A percentile compares a stretch with the other conserved stretches of the same genome.
Conservation (phyloP, 768 basidiomycete species). For the Hortiboletus flavorubellus region DNA sequence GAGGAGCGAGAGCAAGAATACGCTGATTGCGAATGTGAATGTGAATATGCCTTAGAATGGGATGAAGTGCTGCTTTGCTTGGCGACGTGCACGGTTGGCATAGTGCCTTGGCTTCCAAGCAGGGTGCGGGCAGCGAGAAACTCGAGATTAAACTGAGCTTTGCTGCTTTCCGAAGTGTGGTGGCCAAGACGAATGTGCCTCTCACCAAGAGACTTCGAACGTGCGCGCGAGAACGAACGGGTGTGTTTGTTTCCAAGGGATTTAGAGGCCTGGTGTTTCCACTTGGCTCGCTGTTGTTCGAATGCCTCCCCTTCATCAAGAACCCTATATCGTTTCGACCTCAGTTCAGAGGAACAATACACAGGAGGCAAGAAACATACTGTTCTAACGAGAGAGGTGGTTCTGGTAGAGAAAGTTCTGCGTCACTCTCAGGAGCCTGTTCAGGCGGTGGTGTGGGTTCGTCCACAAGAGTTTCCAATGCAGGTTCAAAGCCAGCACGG, state of each 20-base stretch:
- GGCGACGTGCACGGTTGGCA: conserved; percentile 38
- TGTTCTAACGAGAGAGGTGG: conserved; percentile 55
- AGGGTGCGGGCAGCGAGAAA: conserved; percentile 65
- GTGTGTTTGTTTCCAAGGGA: conserved; percentile 66
- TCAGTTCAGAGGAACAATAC: neutral
- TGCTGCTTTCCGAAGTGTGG: conserved; percentile 22
- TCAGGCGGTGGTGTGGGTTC: conserved; percentile 7
- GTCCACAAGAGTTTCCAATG: conserved; percentile 18
- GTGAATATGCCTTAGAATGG: conserved; percentile 29
- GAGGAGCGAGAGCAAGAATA: conserved; percentile 21
- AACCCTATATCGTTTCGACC: conserved; percentile 42
- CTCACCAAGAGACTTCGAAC: conserved; percentile 34
- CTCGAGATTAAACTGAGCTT: conserved; percentile 37
- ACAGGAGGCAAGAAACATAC: conserved; percentile 27
- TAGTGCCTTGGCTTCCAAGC: conserved; percentile 59
- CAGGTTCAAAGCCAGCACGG: conserved; percentile 15
- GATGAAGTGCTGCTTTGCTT: conserved; percentile 15
- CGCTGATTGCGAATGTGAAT: conserved; percentile 26
- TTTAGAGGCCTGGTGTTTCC: conserved; percentile 59
- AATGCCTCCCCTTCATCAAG: conserved; percentile 61
- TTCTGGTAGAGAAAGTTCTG: conserved; percentile 56
- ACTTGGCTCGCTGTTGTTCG: conserved; percentile 59
- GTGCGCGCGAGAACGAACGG: conserved; percentile 58
- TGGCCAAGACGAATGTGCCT: conserved; percentile 16
- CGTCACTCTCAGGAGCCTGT: conserved; percentile 16